Evolutionary conservation across 768 basidiomycete species (phyloP).

Genomic region (Naganishia randhawae): DNA sequence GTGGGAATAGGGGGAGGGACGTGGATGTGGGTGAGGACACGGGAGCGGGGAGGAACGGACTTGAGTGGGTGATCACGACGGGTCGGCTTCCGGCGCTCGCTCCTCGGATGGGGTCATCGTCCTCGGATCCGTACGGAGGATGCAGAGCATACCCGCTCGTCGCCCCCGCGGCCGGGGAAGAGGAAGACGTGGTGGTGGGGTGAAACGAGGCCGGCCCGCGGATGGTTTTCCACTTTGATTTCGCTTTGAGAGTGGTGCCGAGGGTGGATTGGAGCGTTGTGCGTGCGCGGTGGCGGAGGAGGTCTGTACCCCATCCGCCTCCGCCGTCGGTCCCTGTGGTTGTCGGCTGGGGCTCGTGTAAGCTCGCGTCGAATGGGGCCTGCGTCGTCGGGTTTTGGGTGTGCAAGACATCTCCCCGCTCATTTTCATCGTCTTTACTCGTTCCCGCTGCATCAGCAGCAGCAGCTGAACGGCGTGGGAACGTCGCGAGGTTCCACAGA

Average conservation of each 20-base stretch:
- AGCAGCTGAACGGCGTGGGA: not conserved
- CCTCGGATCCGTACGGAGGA: not conserved
- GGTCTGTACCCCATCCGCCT: no score
- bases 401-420: no score
- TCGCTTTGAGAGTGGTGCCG: constrained; percentile 37
- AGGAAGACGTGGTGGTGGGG: not conserved
- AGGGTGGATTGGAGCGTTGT: constrained; percentile 5
- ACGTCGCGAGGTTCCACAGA: constrained; percentile 7
- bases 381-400: not conserved
- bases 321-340: no score
- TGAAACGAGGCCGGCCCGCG: constrained; percentile 32
- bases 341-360: no score
- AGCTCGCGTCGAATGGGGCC: not conserved
- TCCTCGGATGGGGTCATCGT: constrained; percentile 3
- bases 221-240: constrained; percentile 45
- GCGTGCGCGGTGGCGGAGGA: not conserved
- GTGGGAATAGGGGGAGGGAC: not conserved
- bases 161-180: no score
- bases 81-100: constrained; percentile 29
- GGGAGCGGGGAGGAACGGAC: constrained; percentile 40
- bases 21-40: constrained; percentile 21
- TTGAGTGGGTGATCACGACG: constrained; percentile 40
- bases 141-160: not conserved
- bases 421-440: not conserved
- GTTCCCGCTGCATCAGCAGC: not conserved